These are phyloP conservation scores for Colletotrichum sp. DNA, from an alignment of 2,329 filamentous ascomycete species.

Conservation along the genomic window DNA sequence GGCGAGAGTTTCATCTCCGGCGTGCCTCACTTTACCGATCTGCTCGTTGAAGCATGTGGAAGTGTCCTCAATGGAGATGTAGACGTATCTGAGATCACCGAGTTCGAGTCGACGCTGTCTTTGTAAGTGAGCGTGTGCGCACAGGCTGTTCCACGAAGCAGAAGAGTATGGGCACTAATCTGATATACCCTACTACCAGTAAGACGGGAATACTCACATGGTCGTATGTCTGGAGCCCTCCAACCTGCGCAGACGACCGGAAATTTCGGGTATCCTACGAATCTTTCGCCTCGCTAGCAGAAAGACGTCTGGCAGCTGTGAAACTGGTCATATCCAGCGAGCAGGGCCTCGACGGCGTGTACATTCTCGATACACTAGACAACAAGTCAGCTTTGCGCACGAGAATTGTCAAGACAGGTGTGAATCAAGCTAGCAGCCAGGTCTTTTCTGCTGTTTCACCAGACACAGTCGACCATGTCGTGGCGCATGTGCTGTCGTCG, in stretches of 20 bases:
- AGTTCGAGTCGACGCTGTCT: neutral
- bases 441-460: neutral
- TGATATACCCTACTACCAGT: neutral
- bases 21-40: slow-evolving; percentile 62
- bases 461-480: neutral
- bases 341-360: neutral
- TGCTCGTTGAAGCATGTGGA: neutral
- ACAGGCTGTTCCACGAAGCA: neutral
- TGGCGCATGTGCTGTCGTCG: neutral
- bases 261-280: neutral
- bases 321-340: neutral
- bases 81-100: neutral
- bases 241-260: neutral
- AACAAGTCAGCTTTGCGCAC: neutral
- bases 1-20: slow-evolving; percentile 73
- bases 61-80: neutral
- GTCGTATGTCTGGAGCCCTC: neutral
- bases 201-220: neutral
- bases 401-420: neutral
- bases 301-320: neutral
- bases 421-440: neutral
- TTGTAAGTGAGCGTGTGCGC: neutral
- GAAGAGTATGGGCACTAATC: neutral
- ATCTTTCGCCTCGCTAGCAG: neutral
- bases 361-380: neutral